Evolutionary conservation across 129 eudicot genomes (phyloP).

Genomic region (Saussurea involucrata): DNA sequence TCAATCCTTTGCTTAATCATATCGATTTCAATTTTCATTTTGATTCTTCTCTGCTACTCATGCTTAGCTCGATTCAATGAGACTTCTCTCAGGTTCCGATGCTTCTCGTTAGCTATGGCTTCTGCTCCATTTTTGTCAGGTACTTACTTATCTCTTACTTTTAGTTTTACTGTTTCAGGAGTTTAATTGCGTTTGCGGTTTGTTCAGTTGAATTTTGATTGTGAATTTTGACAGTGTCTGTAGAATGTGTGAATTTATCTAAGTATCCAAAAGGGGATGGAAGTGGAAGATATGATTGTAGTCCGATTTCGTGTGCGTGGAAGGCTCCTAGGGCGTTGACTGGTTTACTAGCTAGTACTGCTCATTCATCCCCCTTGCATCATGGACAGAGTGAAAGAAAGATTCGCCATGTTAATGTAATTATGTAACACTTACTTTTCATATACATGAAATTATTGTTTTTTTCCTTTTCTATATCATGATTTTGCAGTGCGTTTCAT

Average conservation of each 20-base stretch:
- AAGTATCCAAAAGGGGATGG: slow-evolving; percentile 73
- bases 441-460: not conserved
- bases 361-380: slow-evolving; percentile 36
- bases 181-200: not conserved
- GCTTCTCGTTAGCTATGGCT: slow-evolving; percentile 74
- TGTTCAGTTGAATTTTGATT: not conserved
- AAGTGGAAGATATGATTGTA: slow-evolving; percentile 71
- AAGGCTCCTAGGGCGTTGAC: slow-evolving; percentile 92
- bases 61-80: slow-evolving; percentile 24
- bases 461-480: not conserved
- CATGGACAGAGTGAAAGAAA: slow-evolving; percentile 29
- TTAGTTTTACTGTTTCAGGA: not conserved
- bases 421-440: slow-evolving; percentile 24
- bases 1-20: not conserved
- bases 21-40: slow-evolving; percentile 2
- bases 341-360: slow-evolving; percentile 83
- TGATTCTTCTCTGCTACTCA: not conserved
- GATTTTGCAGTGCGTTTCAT: not conserved
- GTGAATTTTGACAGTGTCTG: slow-evolving; percentile 44
- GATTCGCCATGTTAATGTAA: slow-evolving; percentile 29
- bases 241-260: slow-evolving; percentile 76
- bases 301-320: slow-evolving; percentile 75
- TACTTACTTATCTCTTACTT: slow-evolving; percentile 8
- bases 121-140: slow-evolving; percentile 64
- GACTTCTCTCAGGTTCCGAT: slow-evolving; percentile 39